A percentile compares a stretch with the other conserved stretches of the same genome.
phyloP scores from a whole-genome alignment of 192 early-diverging fungal genomes.

The Allomyces arbusculus region DNA sequence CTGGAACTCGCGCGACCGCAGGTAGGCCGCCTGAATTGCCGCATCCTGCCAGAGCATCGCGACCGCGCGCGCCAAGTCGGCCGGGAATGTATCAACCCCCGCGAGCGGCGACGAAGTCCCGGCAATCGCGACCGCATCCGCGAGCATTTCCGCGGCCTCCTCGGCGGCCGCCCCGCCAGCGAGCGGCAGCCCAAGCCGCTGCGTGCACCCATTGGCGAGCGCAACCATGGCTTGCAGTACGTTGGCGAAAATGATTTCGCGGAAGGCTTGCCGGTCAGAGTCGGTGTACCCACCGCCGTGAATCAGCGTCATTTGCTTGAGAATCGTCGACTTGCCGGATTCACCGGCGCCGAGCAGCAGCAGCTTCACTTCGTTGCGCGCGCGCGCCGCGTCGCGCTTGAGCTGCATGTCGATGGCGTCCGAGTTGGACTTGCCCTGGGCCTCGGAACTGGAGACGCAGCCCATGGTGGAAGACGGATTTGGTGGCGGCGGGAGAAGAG shows the following conservation, averaged over 20 bases:
- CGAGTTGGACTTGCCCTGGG: slow-evolving; percentile 61
- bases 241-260: slow-evolving; percentile 91
- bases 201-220: slow-evolving; percentile 71
- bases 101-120: slow-evolving; percentile 7
- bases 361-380: slow-evolving; percentile 92
- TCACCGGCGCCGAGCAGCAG: slow-evolving; percentile 85
- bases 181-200: slow-evolving; percentile 47
- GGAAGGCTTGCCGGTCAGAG: slow-evolving; percentile 81
- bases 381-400: slow-evolving; percentile 50
- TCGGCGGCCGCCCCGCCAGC: slow-evolving; percentile 43
- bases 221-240: slow-evolving; percentile 92
- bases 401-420: slow-evolving; percentile 83
- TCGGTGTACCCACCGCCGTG: slow-evolving; percentile 82
- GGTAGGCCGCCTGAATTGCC: slow-evolving; percentile 62
- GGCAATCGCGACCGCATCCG: slow-evolving; percentile 73
- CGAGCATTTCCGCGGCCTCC: slow-evolving; percentile 53
- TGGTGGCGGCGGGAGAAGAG: too few species aligned
- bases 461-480: background rate
- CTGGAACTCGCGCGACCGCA: slow-evolving; percentile 75
- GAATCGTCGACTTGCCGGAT: slow-evolving; percentile 89
- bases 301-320: slow-evolving; percentile 97
- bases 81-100: slow-evolving; percentile 46
- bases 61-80: slow-evolving; percentile 59
- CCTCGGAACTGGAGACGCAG: slow-evolving; percentile 6
- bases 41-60: slow-evolving; percentile 66